Percentiles rank a stretch among this genome's conserved stretches.
Conservation (phyloP, 345 rosid species). For the Heritiera fomes region DNA sequence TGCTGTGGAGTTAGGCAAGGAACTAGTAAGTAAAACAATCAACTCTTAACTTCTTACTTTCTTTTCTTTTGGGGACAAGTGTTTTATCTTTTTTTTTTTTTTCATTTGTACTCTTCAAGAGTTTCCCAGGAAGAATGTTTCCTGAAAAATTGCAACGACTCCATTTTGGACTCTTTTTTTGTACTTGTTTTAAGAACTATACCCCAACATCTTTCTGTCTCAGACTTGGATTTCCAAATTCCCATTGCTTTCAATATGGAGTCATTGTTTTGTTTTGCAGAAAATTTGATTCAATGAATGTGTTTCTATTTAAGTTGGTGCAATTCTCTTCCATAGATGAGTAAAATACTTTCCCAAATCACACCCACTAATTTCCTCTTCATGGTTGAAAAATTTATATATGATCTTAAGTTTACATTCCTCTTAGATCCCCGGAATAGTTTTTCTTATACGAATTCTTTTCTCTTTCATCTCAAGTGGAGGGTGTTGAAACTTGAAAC, state of each 20-base stretch:
- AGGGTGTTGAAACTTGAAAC: constrained; percentile 31
- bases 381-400: not conserved
- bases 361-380: not conserved
- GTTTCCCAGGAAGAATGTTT: not conserved
- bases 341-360: not conserved
- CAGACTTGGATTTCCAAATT: not conserved
- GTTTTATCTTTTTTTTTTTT: not conserved
- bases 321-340: not conserved
- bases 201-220: not conserved
- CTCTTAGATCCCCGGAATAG: constrained; percentile 4
- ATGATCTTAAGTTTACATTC: not conserved
- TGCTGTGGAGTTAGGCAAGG: constrained; percentile 74
- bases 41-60: no score
- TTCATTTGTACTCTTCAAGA: not conserved
- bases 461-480: constrained; percentile 24
- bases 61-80: not conserved
- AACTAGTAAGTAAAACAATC: constrained; percentile 50
- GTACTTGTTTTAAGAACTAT: not conserved
- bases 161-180: not conserved
- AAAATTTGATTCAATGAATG: not conserved
- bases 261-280: not conserved
- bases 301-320: not conserved
- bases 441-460: not conserved
- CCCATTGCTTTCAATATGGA: not conserved
- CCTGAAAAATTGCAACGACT: not conserved